These are phyloP conservation scores for Colletotrichum orbiculare DNA, from an alignment of 2,329 filamentous ascomycete species.

Conservation along the genomic window DNA sequence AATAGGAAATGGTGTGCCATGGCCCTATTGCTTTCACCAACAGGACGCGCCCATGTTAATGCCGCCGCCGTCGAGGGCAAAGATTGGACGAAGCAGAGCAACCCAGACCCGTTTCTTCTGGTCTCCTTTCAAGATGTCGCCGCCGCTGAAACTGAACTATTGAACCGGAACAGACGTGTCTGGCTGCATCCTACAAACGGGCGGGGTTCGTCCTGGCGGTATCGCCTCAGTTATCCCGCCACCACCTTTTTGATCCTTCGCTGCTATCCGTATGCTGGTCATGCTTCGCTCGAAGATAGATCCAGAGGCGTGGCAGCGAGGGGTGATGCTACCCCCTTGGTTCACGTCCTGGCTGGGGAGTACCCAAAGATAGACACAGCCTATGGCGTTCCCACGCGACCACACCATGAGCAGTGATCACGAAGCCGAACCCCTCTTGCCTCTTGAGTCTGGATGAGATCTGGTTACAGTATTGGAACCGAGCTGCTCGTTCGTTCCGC, in stretches of 20 bases:
- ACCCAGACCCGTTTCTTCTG: not conserved
- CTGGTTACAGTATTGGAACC: constrained; percentile 6
- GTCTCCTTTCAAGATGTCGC: not conserved
- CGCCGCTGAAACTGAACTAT: constrained; percentile 29
- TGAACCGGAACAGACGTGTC: constrained; percentile 8
- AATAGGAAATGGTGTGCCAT: constrained; percentile 22
- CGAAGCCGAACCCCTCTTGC: constrained; percentile 12
- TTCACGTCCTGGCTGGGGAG: not conserved
- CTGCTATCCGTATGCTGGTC: not conserved
- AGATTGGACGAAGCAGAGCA: constrained; percentile 13
- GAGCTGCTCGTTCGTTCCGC: not conserved
- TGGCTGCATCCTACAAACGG: constrained; percentile 1
- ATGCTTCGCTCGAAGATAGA: constrained; percentile 9
- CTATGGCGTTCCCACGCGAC: constrained; percentile 13
- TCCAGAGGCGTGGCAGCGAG: constrained; percentile 7
- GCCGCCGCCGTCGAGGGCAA: constrained; percentile 10
- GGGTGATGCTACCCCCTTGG: not conserved
- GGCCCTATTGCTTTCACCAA: not conserved
- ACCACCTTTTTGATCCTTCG: constrained; percentile 20
- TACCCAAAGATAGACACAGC: constrained; percentile 7
- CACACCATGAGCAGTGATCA: constrained; percentile 18
- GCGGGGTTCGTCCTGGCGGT: constrained; percentile 21
- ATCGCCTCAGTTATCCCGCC: not conserved
- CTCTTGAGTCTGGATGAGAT: constrained; percentile 4
- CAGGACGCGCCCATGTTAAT: not conserved